Conservation (phyloP, 169 alveolate species). For the Cryptosporidium tyzzeri region DNA sequence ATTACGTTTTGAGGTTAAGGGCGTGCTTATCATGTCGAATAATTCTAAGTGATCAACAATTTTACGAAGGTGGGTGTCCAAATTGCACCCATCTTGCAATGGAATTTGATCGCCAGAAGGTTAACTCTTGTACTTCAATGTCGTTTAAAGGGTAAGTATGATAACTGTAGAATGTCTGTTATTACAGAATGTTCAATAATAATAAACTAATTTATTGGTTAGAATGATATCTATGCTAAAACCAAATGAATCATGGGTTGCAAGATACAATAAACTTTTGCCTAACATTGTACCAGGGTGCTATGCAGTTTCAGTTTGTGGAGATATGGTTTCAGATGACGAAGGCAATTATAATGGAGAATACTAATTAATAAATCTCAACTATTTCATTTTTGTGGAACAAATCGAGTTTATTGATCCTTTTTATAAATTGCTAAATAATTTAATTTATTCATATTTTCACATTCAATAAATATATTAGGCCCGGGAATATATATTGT, state of each 20-base stretch:
- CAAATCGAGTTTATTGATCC: background rate
- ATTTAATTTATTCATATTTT: constrained; percentile 4
- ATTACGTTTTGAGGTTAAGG: constrained; percentile 80
- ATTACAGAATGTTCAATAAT: background rate
- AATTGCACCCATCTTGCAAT: constrained; percentile 88
- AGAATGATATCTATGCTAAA: constrained; percentile 85
- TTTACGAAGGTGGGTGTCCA: constrained; percentile 90
- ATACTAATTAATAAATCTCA: background rate
- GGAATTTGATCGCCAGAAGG: constrained; percentile 89
- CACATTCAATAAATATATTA: constrained; percentile 4
- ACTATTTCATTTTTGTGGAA: background rate
- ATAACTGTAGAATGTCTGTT: background rate
- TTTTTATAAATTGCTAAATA: background rate
- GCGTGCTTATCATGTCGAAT: constrained; percentile 89
- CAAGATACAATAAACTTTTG: constrained; percentile 84
- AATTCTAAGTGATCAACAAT: constrained; percentile 86
- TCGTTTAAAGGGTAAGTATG: constrained; percentile 80
- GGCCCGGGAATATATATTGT: constrained; percentile 18
- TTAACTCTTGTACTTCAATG: constrained; percentile 87
- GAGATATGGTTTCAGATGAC: constrained; percentile 79
- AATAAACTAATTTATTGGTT: background rate
- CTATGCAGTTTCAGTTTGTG: constrained; percentile 89
- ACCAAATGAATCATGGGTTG: constrained; percentile 91
- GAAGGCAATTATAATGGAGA: constrained; percentile 65
- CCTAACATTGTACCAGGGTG: constrained; percentile 86